phyloP scores from a whole-genome alignment of 1,284 basidiomycete species.

The Puccinia horiana region DNA sequence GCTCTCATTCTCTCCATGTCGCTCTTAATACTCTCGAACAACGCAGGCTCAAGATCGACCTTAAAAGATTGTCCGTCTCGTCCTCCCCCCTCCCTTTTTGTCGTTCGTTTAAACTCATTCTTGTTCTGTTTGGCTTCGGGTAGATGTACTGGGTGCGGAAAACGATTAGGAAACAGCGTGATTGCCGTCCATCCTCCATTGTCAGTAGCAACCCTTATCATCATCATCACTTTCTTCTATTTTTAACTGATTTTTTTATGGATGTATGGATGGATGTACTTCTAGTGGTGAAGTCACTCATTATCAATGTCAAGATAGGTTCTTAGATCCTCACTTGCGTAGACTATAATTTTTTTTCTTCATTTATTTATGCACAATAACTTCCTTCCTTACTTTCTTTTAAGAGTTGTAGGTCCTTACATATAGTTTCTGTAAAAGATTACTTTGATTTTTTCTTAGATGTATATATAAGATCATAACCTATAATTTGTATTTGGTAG shows the following conservation, averaged over 20 bases:
- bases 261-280: too few species aligned
- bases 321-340: neutral
- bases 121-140: slow-evolving; percentile 18
- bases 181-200: slow-evolving; percentile 85
- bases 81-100: slow-evolving; percentile 26
- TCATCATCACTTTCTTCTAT: slow-evolving; percentile 8
- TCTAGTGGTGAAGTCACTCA: slow-evolving; percentile 88
- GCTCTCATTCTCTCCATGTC: slow-evolving; percentile 72
- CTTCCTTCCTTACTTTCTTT: too few species aligned
- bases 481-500: too few species aligned
- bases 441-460: too few species aligned
- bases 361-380: neutral
- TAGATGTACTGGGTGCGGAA: slow-evolving; percentile 93
- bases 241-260: slow-evolving; percentile 45
- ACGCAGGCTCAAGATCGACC: slow-evolving; percentile 82
- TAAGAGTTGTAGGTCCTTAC: too few species aligned
- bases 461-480: too few species aligned
- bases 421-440: too few species aligned
- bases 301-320: slow-evolving; percentile 73
- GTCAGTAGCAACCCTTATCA: slow-evolving; percentile 50
- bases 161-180: slow-evolving; percentile 87
- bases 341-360: neutral
- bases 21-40: slow-evolving; percentile 74
- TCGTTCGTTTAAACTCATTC: neutral
- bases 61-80: slow-evolving; percentile 77